Percentiles rank a stretch among this genome's conserved stretches.
These are phyloP conservation scores for Xylaria digitata DNA, from an alignment of 2,329 filamentous ascomycete genomes.

Conservation along the genomic window DNA sequence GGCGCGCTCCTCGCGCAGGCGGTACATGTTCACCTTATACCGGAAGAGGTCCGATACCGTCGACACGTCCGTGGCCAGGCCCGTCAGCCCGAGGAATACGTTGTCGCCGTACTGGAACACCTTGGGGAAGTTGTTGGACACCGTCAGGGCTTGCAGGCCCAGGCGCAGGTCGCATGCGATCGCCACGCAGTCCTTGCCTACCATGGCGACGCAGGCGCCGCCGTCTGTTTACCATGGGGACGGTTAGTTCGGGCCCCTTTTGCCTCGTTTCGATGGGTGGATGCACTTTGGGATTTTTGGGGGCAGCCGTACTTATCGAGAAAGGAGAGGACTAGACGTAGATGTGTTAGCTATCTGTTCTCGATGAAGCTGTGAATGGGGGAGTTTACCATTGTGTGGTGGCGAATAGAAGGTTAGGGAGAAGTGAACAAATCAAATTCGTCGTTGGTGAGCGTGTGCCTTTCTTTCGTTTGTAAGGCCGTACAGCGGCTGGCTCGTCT, in stretches of 20 bases:
- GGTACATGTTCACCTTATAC: slow-evolving; percentile 99
- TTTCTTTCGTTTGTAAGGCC: background rate
- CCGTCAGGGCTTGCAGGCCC: slow-evolving; percentile 93
- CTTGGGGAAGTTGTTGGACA: slow-evolving; percentile 99
- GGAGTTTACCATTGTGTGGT: slow-evolving; percentile 51
- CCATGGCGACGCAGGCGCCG: slow-evolving; percentile 97
- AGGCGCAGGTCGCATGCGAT: slow-evolving; percentile 99
- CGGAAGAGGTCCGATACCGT: slow-evolving; percentile 98
- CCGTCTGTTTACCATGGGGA: slow-evolving; percentile 65
- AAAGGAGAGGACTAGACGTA: slow-evolving; percentile 81
- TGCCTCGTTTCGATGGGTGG: background rate
- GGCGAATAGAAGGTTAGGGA: slow-evolving; percentile 9
- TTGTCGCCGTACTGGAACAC: slow-evolving; percentile 97
- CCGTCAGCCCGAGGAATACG: slow-evolving; percentile 94
- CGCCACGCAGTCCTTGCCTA: slow-evolving; percentile 99
- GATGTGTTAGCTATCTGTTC: slow-evolving; percentile 43
- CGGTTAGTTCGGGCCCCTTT: slow-evolving; percentile 5
- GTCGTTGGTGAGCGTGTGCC: background rate
- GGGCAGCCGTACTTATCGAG: slow-evolving; percentile 81
- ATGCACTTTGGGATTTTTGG: slow-evolving; percentile 12
- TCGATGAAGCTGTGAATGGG: slow-evolving; percentile 28
- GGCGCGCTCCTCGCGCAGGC: slow-evolving; percentile 95
- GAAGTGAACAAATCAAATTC: background rate
- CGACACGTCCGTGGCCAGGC: slow-evolving; percentile 93
- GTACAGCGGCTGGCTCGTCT: slow-evolving; percentile 5